phyloP scores from a whole-genome alignment of 2,329 filamentous ascomycete genomes.

The Colletotrichum cordylinicola region DNA sequence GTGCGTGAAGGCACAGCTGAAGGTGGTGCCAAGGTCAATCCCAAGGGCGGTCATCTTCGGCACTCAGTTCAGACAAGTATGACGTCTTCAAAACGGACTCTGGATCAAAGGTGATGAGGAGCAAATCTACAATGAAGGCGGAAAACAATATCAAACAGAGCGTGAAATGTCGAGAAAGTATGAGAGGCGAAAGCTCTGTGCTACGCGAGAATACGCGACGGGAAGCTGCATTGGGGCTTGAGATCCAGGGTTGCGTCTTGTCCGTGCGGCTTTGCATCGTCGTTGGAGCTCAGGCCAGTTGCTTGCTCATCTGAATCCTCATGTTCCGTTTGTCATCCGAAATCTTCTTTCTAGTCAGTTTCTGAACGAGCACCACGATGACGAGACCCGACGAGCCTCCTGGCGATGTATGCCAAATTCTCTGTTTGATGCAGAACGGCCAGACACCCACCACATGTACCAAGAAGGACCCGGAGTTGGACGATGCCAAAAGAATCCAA shows the following conservation, averaged over 20 bases:
- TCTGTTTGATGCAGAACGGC: neutral
- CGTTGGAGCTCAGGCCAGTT: neutral
- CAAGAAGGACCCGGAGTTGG: neutral
- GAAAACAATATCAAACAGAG: neutral
- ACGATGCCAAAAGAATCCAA: neutral
- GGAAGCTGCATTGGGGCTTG: neutral
- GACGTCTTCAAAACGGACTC: neutral
- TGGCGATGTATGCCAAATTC: neutral
- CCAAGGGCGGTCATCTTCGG: neutral
- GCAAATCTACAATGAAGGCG: neutral
- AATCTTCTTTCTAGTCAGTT: neutral
- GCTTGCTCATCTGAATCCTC: neutral
- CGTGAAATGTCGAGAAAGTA: fast-evolving
- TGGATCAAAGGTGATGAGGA: neutral
- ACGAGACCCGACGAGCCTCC: neutral
- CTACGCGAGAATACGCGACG: neutral
- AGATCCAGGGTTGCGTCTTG: neutral
- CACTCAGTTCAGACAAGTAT: neutral
- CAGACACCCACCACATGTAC: neutral
- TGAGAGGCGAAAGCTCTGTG: neutral
- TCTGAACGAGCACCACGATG: neutral
- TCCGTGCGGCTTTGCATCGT: neutral
- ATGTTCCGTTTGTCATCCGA: neutral
- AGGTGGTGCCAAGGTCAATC: neutral
- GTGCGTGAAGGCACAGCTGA: neutral